phyloP scores from a whole-genome alignment of 768 basidiomycete genomes.

The Coprinopsis cinerea region DNA sequence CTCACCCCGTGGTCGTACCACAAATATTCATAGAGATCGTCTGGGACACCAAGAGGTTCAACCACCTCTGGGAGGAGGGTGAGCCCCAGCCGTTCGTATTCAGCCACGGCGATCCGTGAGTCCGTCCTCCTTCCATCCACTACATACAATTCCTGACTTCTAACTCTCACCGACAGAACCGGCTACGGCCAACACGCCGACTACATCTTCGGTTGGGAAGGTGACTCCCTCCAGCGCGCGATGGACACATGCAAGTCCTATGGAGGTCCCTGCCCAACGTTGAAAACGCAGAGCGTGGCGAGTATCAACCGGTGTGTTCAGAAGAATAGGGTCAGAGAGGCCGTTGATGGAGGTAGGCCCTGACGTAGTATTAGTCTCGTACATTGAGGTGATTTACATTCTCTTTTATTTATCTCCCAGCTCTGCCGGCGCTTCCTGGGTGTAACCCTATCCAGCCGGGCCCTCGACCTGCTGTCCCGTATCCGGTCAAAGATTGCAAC shows the following conservation, averaged over 20 bases:
- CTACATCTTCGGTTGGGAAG: slow-evolving; percentile 11
- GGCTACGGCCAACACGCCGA: slow-evolving; percentile 9
- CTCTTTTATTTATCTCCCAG: not conserved
- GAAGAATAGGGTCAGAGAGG: slow-evolving; percentile 5
- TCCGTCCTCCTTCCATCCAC: not conserved
- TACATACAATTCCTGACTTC: not conserved
- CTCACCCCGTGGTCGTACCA: slow-evolving; percentile 8
- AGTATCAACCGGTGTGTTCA: slow-evolving; percentile 6
- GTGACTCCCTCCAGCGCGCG: slow-evolving; percentile 8
- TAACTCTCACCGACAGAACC: not conserved
- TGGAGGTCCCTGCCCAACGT: slow-evolving; percentile 21
- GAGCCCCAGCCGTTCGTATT: slow-evolving; percentile 7
- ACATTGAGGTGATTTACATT: not conserved
- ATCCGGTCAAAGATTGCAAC: not conserved
- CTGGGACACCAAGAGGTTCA: slow-evolving; percentile 11
- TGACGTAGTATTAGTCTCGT: not conserved
- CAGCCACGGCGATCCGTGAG: slow-evolving; percentile 10
- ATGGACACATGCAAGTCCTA: slow-evolving; percentile 9
- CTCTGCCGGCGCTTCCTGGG: slow-evolving; percentile 5
- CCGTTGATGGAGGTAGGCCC: slow-evolving; percentile 5
- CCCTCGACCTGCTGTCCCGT: not conserved
- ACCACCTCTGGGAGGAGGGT: slow-evolving; percentile 6
- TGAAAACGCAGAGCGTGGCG: slow-evolving; percentile 47
- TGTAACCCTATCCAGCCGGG: slow-evolving; percentile 8
- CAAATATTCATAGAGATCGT: slow-evolving; percentile 8